Conservation (phyloP, 1,284 basidiomycete genomes). For the Boletus mariae region DNA sequence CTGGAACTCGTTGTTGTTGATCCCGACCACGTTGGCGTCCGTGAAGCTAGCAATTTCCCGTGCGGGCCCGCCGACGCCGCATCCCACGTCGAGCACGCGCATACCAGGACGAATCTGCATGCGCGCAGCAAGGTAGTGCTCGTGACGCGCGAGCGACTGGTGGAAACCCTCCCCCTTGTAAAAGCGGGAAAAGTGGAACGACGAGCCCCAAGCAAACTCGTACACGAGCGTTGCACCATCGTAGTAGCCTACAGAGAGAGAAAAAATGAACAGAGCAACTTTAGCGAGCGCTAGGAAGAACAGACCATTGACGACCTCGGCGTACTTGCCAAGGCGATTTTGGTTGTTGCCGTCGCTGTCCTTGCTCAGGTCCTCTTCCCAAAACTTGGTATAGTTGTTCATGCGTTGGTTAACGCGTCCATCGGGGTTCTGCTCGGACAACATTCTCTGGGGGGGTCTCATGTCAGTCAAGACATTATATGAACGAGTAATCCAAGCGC, state of each 20-base stretch:
- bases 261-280: neutral
- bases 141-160: slow-evolving; percentile 87
- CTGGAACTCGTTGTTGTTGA: slow-evolving; percentile 99
- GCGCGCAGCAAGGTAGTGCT: slow-evolving; percentile 92
- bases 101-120: slow-evolving; percentile 85
- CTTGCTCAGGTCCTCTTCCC: slow-evolving; percentile 82
- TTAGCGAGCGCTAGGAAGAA: slow-evolving; percentile 4
- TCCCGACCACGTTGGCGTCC: slow-evolving; percentile 81
- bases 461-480: neutral
- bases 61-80: slow-evolving; percentile 96
- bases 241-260: slow-evolving; percentile 71
- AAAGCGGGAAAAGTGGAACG: slow-evolving; percentile 99
- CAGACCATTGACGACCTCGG: slow-evolving; percentile 91
- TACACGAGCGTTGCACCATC: slow-evolving; percentile 96
- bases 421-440: slow-evolving; percentile 42
- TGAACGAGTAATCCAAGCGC: neutral
- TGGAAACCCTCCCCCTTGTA: slow-evolving; percentile 92
- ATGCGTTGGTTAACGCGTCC: slow-evolving; percentile 82
- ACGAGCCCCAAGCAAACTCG: slow-evolving; percentile 92
- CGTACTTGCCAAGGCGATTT: slow-evolving; percentile 82
- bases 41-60: slow-evolving; percentile 93
- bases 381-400: slow-evolving; percentile 90
- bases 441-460: slow-evolving; percentile 7
- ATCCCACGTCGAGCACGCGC: slow-evolving; percentile 97
- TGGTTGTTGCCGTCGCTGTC: slow-evolving; percentile 71